Evolutionary conservation across 202 grass and related monocot species (phyloP).

Genomic region (Bolboschoenoplectus hybrid): DNA sequence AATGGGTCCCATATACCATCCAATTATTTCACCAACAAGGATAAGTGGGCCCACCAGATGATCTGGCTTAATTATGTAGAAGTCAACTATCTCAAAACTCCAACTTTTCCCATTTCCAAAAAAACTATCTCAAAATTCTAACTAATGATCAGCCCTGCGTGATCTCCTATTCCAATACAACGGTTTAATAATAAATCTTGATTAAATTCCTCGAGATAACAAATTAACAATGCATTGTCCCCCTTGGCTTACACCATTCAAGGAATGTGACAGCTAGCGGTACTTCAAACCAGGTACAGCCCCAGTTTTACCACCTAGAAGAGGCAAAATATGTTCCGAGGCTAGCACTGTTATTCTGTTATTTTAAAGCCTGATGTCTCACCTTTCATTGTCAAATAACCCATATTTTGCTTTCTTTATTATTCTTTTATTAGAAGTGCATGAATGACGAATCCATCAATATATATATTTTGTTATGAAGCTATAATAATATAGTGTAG

Average conservation of each 20-base stretch:
- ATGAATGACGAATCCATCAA: background rate
- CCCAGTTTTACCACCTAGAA: background rate
- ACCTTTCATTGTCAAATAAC: background rate
- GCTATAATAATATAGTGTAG: background rate
- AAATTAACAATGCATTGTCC: background rate
- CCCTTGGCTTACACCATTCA: background rate
- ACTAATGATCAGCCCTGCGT: slow-evolving; percentile 11
- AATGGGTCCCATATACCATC: background rate
- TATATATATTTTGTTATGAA: background rate
- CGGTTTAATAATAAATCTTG: background rate
- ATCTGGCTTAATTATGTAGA: background rate
- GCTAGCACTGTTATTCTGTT: background rate
- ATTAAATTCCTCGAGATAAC: slow-evolving; percentile 17
- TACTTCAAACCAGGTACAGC: slow-evolving; percentile 23
- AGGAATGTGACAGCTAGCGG: background rate
- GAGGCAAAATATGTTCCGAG: background rate
- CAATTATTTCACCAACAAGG: background rate
- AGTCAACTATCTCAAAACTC: background rate
- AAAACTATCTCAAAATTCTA: background rate
- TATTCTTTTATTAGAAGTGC: background rate
- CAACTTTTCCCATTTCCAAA: background rate
- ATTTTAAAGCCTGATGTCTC: slow-evolving; percentile 6
- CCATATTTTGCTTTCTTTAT: background rate
- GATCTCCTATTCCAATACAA: background rate
- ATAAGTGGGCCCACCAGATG: background rate